Evolutionary conservation across 768 basidiomycete species (phyloP).

Genomic region (Nevesoporus exiguus): DNA sequence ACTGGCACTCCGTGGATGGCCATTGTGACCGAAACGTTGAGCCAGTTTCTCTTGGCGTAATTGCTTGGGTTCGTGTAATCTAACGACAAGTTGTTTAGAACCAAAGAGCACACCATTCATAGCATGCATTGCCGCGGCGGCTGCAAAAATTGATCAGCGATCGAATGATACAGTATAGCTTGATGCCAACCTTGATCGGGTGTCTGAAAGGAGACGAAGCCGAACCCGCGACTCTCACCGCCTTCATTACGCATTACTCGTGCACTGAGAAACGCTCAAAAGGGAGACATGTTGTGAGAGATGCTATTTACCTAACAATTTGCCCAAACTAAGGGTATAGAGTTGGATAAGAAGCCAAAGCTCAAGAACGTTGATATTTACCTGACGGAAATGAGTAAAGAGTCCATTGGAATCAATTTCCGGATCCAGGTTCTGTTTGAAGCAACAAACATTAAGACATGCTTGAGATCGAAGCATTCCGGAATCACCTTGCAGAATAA

Average conservation of each 20-base stretch:
- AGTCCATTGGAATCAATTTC: constrained; percentile 83
- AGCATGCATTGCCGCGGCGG: constrained; percentile 64
- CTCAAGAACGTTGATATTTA: constrained; percentile 25
- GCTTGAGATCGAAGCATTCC: constrained; percentile 10
- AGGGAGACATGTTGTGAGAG: not conserved
- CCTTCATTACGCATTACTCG: constrained; percentile 88
- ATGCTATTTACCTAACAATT: constrained; percentile 70
- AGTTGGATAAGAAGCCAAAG: constrained; percentile 15
- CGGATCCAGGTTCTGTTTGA: constrained; percentile 72
- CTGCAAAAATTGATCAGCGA: constrained; percentile 37
- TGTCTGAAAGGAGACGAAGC: constrained; percentile 84
- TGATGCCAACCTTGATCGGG: constrained; percentile 67
- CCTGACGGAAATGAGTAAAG: constrained; percentile 78
- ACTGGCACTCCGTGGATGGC: constrained; percentile 75
- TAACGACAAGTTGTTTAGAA: constrained; percentile 76
- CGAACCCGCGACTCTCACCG: constrained; percentile 83
- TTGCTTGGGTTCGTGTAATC: constrained; percentile 89
- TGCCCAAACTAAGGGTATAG: constrained; percentile 67
- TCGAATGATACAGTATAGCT: not conserved
- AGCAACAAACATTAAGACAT: not conserved
- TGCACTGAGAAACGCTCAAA: constrained; percentile 48
- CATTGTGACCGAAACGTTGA: constrained; percentile 74
- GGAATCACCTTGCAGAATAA: constrained; percentile 74
- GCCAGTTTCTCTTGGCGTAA: constrained; percentile 87
- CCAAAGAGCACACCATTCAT: constrained; percentile 80